These are phyloP conservation scores for Kwoniella sp. DNA, from an alignment of 768 basidiomycete species.

Conservation along the genomic window DNA sequence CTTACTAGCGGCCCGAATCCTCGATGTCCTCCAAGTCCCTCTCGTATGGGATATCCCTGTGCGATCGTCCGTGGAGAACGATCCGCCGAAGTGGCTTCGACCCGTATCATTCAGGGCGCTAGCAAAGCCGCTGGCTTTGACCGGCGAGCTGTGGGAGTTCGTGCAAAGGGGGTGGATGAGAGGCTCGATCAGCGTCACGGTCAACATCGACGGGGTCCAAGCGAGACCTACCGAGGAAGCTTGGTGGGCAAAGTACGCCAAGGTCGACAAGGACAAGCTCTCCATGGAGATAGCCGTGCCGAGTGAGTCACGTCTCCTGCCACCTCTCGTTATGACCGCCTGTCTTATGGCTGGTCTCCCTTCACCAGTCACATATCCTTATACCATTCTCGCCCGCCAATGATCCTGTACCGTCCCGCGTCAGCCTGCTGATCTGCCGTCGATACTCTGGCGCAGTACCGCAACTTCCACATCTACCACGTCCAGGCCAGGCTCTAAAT, in stretches of 20 bases:
- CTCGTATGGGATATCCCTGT: constrained; percentile 18
- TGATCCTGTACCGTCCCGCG: neutral
- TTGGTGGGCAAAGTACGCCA: constrained; percentile 34
- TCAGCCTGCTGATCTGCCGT: neutral
- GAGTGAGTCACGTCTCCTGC: constrained; percentile 32
- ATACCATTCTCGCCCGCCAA: constrained; percentile 4
- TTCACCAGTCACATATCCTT: constrained; percentile 19
- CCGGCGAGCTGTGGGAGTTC: constrained; percentile 35
- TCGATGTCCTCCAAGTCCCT: constrained; percentile 16
- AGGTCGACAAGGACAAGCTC: constrained; percentile 32
- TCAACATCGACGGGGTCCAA: constrained; percentile 23
- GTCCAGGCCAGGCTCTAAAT: constrained; percentile 35
- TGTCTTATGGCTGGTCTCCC: constrained; percentile 2
- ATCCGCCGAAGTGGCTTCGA: constrained; percentile 29
- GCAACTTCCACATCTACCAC: constrained; percentile 32
- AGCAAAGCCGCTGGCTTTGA: constrained; percentile 27
- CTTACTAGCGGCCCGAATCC: constrained; percentile 17
- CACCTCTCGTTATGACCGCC: too few relatives aligned
- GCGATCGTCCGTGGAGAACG: neutral
- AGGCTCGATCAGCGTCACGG: constrained; percentile 22
- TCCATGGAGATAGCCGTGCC: constrained; percentile 26
- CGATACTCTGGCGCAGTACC: constrained; percentile 22
- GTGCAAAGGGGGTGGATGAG: constrained; percentile 35
- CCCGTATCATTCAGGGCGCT: constrained; percentile 25
- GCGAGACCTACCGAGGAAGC: constrained; percentile 16